These are phyloP conservation scores for Dacryopinax spathularia DNA, from an alignment of 768 basidiomycete species.

Conservation along the genomic window DNA sequence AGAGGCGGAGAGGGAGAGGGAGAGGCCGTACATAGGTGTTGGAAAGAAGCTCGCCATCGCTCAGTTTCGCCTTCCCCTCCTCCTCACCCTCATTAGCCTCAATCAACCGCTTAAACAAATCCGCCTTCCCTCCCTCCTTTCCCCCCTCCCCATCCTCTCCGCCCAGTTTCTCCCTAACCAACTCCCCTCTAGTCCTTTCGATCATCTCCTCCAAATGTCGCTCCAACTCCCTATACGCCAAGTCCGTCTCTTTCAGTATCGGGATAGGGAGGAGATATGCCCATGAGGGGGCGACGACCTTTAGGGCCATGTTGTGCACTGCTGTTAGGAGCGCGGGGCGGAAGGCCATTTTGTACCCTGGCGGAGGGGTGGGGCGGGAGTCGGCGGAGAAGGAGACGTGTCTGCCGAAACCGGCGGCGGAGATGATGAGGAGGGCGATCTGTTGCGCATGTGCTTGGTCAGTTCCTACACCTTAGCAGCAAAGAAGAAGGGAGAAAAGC, in stretches of 20 bases:
- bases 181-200: slow-evolving; percentile 21
- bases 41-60: slow-evolving; percentile 35
- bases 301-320: background rate
- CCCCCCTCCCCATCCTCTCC: slow-evolving; percentile 13
- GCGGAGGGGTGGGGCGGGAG: slow-evolving; percentile 12
- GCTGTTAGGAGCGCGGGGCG: slow-evolving; percentile 23
- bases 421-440: slow-evolving; percentile 27
- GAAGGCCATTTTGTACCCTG: slow-evolving; percentile 27
- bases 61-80: slow-evolving; percentile 22
- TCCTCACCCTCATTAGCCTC: slow-evolving; percentile 31
- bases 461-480: no score
- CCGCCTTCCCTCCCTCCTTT: slow-evolving; percentile 19
- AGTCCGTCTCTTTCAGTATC: slow-evolving; percentile 19
- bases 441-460: background rate
- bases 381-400: slow-evolving; percentile 26
- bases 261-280: slow-evolving; percentile 23
- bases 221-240: slow-evolving; percentile 27
- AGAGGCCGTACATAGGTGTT: slow-evolving; percentile 38
- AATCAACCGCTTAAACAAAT: slow-evolving; percentile 33
- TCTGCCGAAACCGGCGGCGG: slow-evolving; percentile 32
- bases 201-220: slow-evolving; percentile 32
- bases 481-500: no score
- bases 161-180: no score
- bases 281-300: slow-evolving; percentile 17
- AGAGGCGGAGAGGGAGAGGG: no score